Base-by-base conservation (phyloP, 2,329 filamentous ascomycete genomes). In the Fusarium albidum region DNA sequence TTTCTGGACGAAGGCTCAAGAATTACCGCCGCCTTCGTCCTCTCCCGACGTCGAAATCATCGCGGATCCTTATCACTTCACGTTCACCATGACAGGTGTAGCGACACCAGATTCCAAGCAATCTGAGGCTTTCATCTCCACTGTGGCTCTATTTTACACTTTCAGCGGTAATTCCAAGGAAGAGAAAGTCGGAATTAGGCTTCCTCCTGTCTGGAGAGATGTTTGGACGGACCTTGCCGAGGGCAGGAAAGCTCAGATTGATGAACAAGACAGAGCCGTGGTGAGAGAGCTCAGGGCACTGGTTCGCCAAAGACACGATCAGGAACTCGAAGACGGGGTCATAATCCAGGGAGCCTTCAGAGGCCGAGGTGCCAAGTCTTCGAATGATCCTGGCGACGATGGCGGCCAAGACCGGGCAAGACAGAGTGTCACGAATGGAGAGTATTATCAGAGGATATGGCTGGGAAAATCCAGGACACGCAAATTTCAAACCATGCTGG, bases 51-150 rank as follows among this genome's bases (percentile, higher is more conserved):
- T 84, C 9, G 78, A 82, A 52, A 69, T 77, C 11, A 70, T 73
- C 18, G 71, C 77, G 10, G 76, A 78, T 12, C 75, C 82, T 6
- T 80, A 74, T 14, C 78, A 79, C 28, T 85, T 88, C 18, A 83
- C 78, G 10, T 86, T 95, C 62, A 89, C 87, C 34, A 96, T 97
- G 89, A 79, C 76, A 5, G 80, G 82, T 0, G 74, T 96, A 35
- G 89, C 92, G 10, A 89, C 92, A 0, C 85, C 92, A 1, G 89
- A 92, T 46, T 64, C 80, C 11, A 86, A 87, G 59, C 93, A 99
- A 69, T 96, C 95, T 6, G 93, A 98, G 71, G 88, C 88, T 2
- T 98, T 88, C 64, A 82, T 95, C 34, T 90, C 92, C 6, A 96
- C 92, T 0, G 81, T 85, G 11, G 91, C 90, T 2, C 76, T 99